Evolutionary conservation across 2,329 filamentous ascomycete species (phyloP), one percentile per base, ranked within the genome.

Genomic region (Ilyonectria destructans): DNA sequence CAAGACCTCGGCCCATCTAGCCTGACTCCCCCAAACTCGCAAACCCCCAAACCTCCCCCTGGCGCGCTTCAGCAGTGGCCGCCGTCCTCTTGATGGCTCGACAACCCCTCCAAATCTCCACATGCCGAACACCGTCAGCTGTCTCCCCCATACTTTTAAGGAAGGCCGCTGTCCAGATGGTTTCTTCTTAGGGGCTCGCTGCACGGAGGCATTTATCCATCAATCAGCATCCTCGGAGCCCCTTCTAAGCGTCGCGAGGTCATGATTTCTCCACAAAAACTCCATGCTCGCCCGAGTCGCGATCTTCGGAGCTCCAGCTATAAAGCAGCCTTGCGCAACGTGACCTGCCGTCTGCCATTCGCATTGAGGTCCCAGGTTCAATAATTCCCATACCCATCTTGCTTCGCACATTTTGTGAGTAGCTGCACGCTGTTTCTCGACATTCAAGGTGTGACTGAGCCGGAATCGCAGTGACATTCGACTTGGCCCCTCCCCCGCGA

Each of bases 211-310:
- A 65, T 70, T 75, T 64, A 66, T 74, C 73, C 73, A 68, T 69
- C 73, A 75, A 75, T 74, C 71, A 74, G 55, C 57, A 26, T 2
- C 19, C 2, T 3, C 10, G 12, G 19, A 58, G 69, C 65, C 33
- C 49, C 29, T 46, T 60, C 62, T 65, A 31, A 35, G 65, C 59
- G 65, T 68, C 71, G 70, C 58, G 66, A 64, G 61, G 52, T 43
- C 58, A 67, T 71, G 51, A 33, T 21, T 73, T 75, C 73, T 56
- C 73, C 73, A 75, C 73, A 73, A 69, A 33, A 48, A 23, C 23
- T 62, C 33, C 40, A 48, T 58, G 58, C 54, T 62, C 29, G 58
- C 40, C 58, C 58, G 43, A 46, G 40, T 62, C 59, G 35, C 58
- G 58, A 67, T 67, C 58, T 58, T 67, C 37, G 64, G 58, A 26